Evolutionary conservation across 2,329 filamentous ascomycete genomes (phyloP).

Genomic region (Lasiodiplodia hormozganensis): DNA sequence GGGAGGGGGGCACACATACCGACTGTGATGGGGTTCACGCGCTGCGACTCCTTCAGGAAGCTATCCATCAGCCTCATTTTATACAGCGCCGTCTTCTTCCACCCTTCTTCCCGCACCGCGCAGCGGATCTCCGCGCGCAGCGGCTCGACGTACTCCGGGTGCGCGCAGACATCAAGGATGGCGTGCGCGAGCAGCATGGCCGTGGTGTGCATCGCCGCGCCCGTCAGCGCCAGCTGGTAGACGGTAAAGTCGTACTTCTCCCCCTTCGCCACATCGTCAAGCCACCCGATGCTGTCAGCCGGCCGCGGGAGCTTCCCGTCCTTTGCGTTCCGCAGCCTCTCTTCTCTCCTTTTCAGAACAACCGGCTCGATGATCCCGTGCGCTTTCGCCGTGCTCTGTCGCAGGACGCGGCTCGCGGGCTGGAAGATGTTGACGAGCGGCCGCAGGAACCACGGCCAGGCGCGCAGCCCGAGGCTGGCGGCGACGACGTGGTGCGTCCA

Average conservation of each 20-base stretch:
- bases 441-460: constrained; percentile 44
- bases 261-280: constrained; percentile 35
- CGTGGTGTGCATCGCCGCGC: constrained; percentile 35
- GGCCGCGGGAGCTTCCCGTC: constrained; percentile 28
- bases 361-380: constrained; percentile 44
- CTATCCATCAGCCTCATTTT: constrained; percentile 43
- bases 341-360: no score
- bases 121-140: constrained; percentile 37
- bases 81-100: constrained; percentile 39
- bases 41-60: constrained; percentile 43
- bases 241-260: constrained; percentile 27
- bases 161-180: constrained; percentile 34
- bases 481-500: constrained; percentile 47
- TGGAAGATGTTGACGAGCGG: constrained; percentile 45
- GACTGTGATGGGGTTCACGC: constrained; percentile 33
- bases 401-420: constrained; percentile 43
- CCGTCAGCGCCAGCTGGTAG: constrained; percentile 31
- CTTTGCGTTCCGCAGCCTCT: constrained; percentile 39
- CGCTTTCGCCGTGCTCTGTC: constrained; percentile 39
- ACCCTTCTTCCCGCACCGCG: constrained; percentile 38
- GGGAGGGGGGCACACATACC: no score
- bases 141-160: constrained; percentile 37
- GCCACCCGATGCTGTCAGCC: constrained; percentile 34
- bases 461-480: constrained; percentile 42
- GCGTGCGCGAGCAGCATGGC: constrained; percentile 36